phyloP scores from a whole-genome alignment of 257 asterid species.

The Solanum chiquidenum region DNA sequence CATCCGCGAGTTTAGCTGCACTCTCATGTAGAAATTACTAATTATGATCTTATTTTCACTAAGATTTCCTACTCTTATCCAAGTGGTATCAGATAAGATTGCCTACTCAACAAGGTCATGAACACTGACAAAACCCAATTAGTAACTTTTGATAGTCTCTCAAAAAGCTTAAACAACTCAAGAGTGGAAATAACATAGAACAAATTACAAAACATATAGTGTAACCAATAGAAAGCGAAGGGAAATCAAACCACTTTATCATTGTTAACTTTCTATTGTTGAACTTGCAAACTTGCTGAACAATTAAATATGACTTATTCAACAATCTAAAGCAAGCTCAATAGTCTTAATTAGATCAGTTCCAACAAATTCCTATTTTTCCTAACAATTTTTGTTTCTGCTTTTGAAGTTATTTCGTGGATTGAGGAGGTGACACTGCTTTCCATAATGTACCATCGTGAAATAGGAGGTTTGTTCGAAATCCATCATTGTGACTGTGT shows the following conservation, averaged over 20 bases:
- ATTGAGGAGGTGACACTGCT: background rate
- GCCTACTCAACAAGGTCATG: background rate
- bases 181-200: background rate
- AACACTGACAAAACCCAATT: background rate
- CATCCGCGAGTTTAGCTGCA: background rate
- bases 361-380: background rate
- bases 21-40: background rate
- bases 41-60: background rate
- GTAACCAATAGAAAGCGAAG: background rate
- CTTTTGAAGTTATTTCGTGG: background rate
- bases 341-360: background rate
- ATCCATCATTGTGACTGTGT: constrained; percentile 36
- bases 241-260: background rate
- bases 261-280: background rate
- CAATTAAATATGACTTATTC: background rate
- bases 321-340: background rate
- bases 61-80: background rate
- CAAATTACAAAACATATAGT: background rate
- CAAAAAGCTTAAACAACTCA: background rate
- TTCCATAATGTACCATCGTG: constrained; percentile 39
- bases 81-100: background rate
- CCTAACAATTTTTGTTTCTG: background rate
- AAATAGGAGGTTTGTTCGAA: constrained; percentile 52
- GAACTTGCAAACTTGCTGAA: background rate
- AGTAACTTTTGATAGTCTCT: background rate